Evolutionary conservation across 306 rosid species (phyloP).

Genomic region (Cicer cuneatum): DNA sequence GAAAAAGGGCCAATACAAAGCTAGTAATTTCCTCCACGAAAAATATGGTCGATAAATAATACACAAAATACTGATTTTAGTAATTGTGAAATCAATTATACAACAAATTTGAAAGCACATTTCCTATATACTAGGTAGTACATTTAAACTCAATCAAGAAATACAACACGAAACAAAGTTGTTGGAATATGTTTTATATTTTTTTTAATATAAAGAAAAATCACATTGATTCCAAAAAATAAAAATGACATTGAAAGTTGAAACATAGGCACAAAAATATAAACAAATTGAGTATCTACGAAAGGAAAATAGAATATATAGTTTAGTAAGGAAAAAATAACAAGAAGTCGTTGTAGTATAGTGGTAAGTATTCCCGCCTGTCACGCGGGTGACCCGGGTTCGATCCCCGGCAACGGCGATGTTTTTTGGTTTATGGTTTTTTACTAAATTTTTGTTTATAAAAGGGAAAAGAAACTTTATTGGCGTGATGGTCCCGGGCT

Average conservation of each 20-base stretch:
- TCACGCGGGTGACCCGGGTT: constrained; percentile 5
- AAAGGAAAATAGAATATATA: fast-evolving
- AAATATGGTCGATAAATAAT: neutral
- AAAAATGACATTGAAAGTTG: too few relatives aligned
- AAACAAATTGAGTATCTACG: too few relatives aligned
- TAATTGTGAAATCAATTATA: constrained; percentile 20
- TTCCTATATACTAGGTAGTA: neutral
- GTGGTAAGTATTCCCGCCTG: constrained; percentile 33
- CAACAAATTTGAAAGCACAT: constrained; percentile 7
- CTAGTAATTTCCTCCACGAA: constrained; percentile 5
- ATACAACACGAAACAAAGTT: constrained; percentile 11
- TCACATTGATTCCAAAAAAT: too few relatives aligned
- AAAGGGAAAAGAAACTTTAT: too few relatives aligned
- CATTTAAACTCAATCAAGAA: neutral
- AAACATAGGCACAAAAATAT: too few relatives aligned
- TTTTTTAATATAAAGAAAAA: neutral
- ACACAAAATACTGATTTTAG: constrained; percentile 32
- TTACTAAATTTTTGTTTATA: too few relatives aligned
- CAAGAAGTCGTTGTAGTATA: constrained; percentile 41
- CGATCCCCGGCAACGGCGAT: constrained; percentile 49
- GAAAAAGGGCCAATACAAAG: constrained; percentile 1
- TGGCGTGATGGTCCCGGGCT: too few relatives aligned
- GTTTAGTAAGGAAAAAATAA: neutral
- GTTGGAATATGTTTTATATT: neutral
- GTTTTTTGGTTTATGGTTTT: neutral